A percentile compares a stretch with the other conserved stretches of the same genome.
Conservation (phyloP, 352 stramenopile species). For the Lagenidium giganteum region DNA sequence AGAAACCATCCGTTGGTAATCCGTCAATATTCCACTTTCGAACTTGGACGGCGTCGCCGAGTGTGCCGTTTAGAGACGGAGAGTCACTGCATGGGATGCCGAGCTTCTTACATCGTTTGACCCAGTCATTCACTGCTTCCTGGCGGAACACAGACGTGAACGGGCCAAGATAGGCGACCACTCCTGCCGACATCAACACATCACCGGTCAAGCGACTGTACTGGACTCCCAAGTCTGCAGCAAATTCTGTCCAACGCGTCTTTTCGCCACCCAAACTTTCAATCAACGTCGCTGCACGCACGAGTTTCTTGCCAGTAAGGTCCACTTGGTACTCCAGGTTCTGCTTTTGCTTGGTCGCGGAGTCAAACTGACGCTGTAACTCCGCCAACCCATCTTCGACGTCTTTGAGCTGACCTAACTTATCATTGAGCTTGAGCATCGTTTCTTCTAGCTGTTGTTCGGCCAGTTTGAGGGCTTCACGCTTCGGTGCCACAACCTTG, state of each 20-base stretch:
- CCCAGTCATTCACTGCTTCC: slow-evolving; percentile 77
- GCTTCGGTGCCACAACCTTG: slow-evolving; percentile 91
- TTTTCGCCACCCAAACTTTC: slow-evolving; percentile 92
- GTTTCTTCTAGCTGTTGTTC: slow-evolving; percentile 85
- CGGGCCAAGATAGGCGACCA: slow-evolving; percentile 91
- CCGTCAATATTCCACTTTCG: slow-evolving; percentile 95
- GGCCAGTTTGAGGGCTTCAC: slow-evolving; percentile 78
- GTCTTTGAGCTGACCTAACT: slow-evolving; percentile 86
- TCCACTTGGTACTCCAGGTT: slow-evolving; percentile 91
- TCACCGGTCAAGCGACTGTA: slow-evolving; percentile 91
- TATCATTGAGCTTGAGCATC: slow-evolving; percentile 88
- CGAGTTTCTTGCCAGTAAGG: slow-evolving; percentile 90
- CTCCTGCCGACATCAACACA: slow-evolving; percentile 87
- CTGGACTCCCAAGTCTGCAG: slow-evolving; percentile 64
- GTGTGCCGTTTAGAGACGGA: slow-evolving; percentile 80
- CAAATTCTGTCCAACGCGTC: slow-evolving; percentile 88
- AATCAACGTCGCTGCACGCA: slow-evolving; percentile 90
- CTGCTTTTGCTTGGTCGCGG: slow-evolving; percentile 87
- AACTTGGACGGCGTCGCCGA: slow-evolving; percentile 90
- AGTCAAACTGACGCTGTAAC: slow-evolving; percentile 85
- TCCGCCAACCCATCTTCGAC: slow-evolving; percentile 88
- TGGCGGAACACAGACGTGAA: slow-evolving; percentile 89
- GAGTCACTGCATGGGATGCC: slow-evolving; percentile 81
- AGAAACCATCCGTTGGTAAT: slow-evolving; percentile 91
- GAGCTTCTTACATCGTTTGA: slow-evolving; percentile 66